Conservation (phyloP, 2,329 filamentous ascomycete species). For the Xylariales sp. region DNA sequence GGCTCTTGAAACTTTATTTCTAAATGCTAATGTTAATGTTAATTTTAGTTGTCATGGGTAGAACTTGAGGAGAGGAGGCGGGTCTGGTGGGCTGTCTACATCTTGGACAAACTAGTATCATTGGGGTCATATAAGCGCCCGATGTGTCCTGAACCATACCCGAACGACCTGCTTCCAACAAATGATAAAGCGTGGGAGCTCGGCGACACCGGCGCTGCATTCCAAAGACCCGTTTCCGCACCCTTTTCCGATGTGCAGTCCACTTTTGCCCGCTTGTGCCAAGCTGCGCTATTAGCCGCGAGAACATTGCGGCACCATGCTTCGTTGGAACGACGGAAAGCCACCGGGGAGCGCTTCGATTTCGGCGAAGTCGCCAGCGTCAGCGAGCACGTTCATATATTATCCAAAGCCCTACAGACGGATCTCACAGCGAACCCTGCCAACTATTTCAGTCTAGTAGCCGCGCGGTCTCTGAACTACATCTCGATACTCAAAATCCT, state of each 20-base stretch:
- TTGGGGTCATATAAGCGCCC: slow-evolving; percentile 25
- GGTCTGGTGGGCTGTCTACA: slow-evolving; percentile 44
- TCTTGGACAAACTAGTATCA: slow-evolving; percentile 34
- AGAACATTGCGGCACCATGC: slow-evolving; percentile 19
- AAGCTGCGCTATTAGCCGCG: slow-evolving; percentile 29
- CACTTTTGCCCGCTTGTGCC: slow-evolving; percentile 46
- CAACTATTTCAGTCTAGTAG: slow-evolving; percentile 10
- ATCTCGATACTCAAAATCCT: slow-evolving; percentile 10
- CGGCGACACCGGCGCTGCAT: slow-evolving; percentile 25
- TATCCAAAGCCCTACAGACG: slow-evolving; percentile 7
- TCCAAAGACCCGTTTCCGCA: slow-evolving; percentile 27
- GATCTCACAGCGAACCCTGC: slow-evolving; percentile 8
- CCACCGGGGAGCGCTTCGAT: slow-evolving; percentile 11
- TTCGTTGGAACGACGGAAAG: slow-evolving; percentile 7
- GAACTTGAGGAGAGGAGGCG: slow-evolving; percentile 41
- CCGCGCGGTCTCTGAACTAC: slow-evolving; percentile 8
- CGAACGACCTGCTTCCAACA: slow-evolving; percentile 24
- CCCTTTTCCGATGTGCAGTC: slow-evolving; percentile 40
- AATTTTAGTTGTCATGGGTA: slow-evolving; percentile 35
- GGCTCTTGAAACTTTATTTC: too few relatives aligned
- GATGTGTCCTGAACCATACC: slow-evolving; percentile 30
- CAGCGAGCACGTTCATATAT: slow-evolving; percentile 9
- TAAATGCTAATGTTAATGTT: neutral
- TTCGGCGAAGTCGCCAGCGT: slow-evolving; percentile 12
- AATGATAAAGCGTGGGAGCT: slow-evolving; percentile 37